Conservation (phyloP, 1,139 yeast species). For the Torulaspora globosa region DNA sequence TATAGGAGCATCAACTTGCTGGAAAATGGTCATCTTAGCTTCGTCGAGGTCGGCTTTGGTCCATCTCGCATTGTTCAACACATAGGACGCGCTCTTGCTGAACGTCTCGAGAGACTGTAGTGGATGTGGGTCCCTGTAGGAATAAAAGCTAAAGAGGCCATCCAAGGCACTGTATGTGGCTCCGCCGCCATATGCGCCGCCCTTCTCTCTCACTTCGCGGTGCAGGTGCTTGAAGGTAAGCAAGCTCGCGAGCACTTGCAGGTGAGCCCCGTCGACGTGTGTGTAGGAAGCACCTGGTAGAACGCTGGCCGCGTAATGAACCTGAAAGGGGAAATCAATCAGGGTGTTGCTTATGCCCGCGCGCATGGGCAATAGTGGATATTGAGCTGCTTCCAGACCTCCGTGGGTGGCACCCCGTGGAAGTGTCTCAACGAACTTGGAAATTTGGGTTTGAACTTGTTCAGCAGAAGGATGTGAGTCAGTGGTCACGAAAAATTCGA, state of each 20-base stretch:
- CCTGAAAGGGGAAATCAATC: slow-evolving; percentile 81
- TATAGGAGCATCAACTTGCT: slow-evolving; percentile 84
- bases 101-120: slow-evolving; percentile 62
- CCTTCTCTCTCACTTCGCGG: slow-evolving; percentile 86
- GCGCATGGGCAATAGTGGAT: slow-evolving; percentile 16
- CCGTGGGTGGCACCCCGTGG: slow-evolving; percentile 17
- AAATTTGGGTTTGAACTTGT: slow-evolving; percentile 34
- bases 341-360: slow-evolving; percentile 40
- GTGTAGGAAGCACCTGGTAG: slow-evolving; percentile 63
- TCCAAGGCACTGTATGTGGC: slow-evolving; percentile 76
- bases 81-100: slow-evolving; percentile 53
- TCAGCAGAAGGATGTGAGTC: slow-evolving; percentile 40
- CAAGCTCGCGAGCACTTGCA: slow-evolving; percentile 77
- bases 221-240: slow-evolving; percentile 81
- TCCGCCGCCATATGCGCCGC: slow-evolving; percentile 98
- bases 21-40: slow-evolving; percentile 87
- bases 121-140: slow-evolving; percentile 93
- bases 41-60: slow-evolving; percentile 68
- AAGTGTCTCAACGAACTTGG: slow-evolving; percentile 26
- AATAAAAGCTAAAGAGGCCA: slow-evolving; percentile 76
- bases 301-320: slow-evolving; percentile 74
- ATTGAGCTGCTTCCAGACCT: slow-evolving; percentile 11
- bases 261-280: slow-evolving; percentile 73
- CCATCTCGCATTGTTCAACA: slow-evolving; percentile 47
- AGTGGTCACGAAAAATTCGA: slow-evolving; percentile 59